phyloP scores from a whole-genome alignment of 164 flowering plant species.

The Buxus sempervirens region DNA sequence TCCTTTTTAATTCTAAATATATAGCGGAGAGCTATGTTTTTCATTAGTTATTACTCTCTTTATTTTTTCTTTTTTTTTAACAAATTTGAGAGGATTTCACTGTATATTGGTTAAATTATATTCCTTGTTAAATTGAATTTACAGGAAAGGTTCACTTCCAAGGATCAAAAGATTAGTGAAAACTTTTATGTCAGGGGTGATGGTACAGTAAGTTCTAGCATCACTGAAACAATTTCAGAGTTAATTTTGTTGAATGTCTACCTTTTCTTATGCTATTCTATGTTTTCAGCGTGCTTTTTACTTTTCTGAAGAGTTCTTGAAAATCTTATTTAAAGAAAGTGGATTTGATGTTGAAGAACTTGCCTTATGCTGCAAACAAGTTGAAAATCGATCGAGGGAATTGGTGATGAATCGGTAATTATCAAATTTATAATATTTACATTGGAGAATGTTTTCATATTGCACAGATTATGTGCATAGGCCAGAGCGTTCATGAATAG shows the following conservation, averaged over 20 bases:
- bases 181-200: conserved; percentile 98
- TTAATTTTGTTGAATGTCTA: not conserved
- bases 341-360: conserved; percentile 67
- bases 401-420: conserved; percentile 84
- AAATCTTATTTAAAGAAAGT: conserved; percentile 54
- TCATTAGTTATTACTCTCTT: not conserved
- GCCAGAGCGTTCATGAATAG: not conserved
- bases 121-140: conserved; percentile 3
- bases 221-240: not conserved
- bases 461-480: not conserved
- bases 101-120: conserved; percentile 1
- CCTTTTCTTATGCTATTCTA: not conserved
- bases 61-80: not conserved
- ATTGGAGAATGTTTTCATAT: not conserved
- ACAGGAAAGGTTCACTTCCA: conserved; percentile 76
- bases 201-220: conserved; percentile 80
- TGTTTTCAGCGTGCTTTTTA: conserved; percentile 85
- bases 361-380: conserved; percentile 83
- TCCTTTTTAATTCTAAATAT: not conserved
- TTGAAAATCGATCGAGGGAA: conserved; percentile 85
- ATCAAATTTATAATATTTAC: not conserved
- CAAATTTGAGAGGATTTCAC: not conserved
- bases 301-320: conserved; percentile 83
- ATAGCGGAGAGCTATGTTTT: not conserved
- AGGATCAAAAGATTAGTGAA: conserved; percentile 90